Evolutionary conservation across 225 moss, liverwort and hornwort species (phyloP), one percentile per base, ranked within the genome.

Genomic region (Marchantia paleacea): DNA sequence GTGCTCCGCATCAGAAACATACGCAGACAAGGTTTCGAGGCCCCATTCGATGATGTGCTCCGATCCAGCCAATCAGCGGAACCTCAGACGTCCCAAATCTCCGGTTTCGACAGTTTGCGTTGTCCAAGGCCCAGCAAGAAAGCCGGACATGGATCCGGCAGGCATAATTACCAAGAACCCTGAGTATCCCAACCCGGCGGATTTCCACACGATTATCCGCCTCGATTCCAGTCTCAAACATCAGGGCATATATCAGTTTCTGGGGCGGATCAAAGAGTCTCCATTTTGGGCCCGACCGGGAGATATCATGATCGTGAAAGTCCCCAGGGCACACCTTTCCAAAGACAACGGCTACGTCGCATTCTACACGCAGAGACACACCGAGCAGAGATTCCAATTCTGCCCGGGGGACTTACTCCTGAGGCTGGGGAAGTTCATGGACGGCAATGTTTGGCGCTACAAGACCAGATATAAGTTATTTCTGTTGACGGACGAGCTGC

Each of bases 261-360:
- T 84, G 0, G 84, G 85, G 55, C 66, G 78, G 29, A n/a, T 82
- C 20, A 80, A 71, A 30, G 80, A 70, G 9, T 3, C 69, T 5
- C 49, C 84, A 25, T 87, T 87, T 53, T 16, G 29, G 31, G 73
- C 87, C n/a, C 64, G 82, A 7, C 20, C 71, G 3, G 87, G 87
- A 52, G 87, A 87, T 39, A 80, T 78, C 3, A 55, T 87, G 0
- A 75, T 87, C 8, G 71, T 80, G 39, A 84, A 83, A 72, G 50
- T 84, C 1, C 84, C 87, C 5, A 50, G 80, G 10, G 60, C 58
- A 8, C 77, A 85, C 48, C 15, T 65, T 0, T 52, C 14, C 0
- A 82, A 75, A 63, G 87, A 85, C 25, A 30, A 28, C 61, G 87
- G 87, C 7, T 85, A 87, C 31, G 85, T 87, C 12, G 80, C 82